Percentiles rank a stretch among this genome's conserved stretches.
Evolutionary conservation across 805 yeast genomes (phyloP).

Genomic region (Saturnispora dispora): DNA sequence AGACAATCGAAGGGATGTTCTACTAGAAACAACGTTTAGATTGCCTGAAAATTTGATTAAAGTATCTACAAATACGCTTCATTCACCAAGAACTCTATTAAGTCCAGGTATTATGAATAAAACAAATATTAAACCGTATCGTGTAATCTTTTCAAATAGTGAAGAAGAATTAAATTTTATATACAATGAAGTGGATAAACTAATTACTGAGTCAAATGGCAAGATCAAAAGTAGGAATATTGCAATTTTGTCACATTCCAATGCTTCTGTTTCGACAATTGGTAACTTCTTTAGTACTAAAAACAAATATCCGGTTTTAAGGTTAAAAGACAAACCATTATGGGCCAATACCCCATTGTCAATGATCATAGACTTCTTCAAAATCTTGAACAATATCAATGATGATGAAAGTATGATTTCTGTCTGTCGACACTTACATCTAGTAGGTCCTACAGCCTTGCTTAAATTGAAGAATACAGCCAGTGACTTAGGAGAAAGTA

Average conservation of each 20-base stretch:
- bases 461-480: slow-evolving; percentile 15
- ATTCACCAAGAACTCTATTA: slow-evolving; percentile 10
- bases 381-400: slow-evolving; percentile 29
- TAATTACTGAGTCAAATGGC: slow-evolving; percentile 35
- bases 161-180: slow-evolving; percentile 37
- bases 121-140: slow-evolving; percentile 16
- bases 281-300: slow-evolving; percentile 28
- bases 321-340: slow-evolving; percentile 36
- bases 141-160: slow-evolving; percentile 21
- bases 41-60: slow-evolving; percentile 48
- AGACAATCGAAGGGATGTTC: slow-evolving; percentile 21
- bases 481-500: slow-evolving; percentile 8
- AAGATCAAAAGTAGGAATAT: slow-evolving; percentile 38
- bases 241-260: slow-evolving; percentile 44
- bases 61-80: slow-evolving; percentile 30
- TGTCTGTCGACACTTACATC: slow-evolving; percentile 17
- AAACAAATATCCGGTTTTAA: slow-evolving; percentile 26
- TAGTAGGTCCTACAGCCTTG: slow-evolving; percentile 18
- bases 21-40: slow-evolving; percentile 47
- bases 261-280: slow-evolving; percentile 37
- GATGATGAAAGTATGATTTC: slow-evolving; percentile 23
- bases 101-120: slow-evolving; percentile 17
- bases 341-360: slow-evolving; percentile 43
- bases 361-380: slow-evolving; percentile 41
- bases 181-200: slow-evolving; percentile 34